These are phyloP conservation scores for Solanum sparsipilum DNA, from an alignment of 257 asterid genomes.

Conservation along the genomic window DNA sequence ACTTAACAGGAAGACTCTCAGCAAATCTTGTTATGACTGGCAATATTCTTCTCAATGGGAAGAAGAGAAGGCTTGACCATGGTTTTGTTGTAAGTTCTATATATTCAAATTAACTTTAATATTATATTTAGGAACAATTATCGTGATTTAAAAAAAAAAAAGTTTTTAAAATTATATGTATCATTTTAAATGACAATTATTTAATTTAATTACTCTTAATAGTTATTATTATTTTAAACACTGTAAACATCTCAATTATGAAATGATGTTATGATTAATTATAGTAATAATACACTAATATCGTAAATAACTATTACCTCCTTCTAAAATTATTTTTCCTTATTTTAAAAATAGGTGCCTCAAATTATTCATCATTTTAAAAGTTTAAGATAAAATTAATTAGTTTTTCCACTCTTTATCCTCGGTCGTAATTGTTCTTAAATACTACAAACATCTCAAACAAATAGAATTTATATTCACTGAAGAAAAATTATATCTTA, in stretches of 20 bases:
- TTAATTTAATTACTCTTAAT: background rate
- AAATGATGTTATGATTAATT: background rate
- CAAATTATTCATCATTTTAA: background rate
- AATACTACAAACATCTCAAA: background rate
- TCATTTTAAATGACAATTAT: background rate
- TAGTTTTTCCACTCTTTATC: background rate
- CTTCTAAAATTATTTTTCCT: background rate
- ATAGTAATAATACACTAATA: background rate
- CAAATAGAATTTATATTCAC: background rate
- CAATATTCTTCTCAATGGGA: slow-evolving; percentile 52
- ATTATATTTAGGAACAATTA: no score
- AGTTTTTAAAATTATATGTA: background rate
- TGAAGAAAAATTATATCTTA: background rate
- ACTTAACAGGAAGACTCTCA: slow-evolving; percentile 57
- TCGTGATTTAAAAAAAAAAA: no score
- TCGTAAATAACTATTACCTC: background rate
- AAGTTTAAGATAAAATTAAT: background rate
- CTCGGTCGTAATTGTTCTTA: background rate
- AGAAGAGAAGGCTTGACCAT: slow-evolving; percentile 30
- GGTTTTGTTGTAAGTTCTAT: slow-evolving; percentile 44
- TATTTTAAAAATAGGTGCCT: background rate
- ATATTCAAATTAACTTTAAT: background rate
- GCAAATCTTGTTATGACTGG: slow-evolving; percentile 64
- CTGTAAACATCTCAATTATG: background rate
- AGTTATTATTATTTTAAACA: background rate